Evolutionary conservation across 2,329 filamentous ascomycete species (phyloP), one percentile per base, ranked within the genome.

Genomic region (Trichoderma atrobrunneum): DNA sequence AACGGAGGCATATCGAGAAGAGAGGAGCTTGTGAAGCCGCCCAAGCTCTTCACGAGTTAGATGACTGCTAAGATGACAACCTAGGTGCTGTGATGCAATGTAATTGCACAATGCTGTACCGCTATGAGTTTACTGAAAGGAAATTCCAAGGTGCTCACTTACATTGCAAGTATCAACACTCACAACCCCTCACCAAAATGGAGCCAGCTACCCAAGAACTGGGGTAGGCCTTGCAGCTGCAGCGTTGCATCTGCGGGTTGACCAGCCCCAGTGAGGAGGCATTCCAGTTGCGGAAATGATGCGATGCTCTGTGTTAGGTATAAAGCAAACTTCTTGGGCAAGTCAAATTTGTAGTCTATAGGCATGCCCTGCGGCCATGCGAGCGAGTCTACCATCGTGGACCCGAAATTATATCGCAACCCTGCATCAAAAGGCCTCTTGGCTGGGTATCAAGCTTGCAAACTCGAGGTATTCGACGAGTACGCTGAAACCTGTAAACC

Each of bases 111-210:
- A 24, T 54, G 21, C 11, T 24, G 48, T 51, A 1, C 1, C 43
- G n/a, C 1, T 51, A n/a, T 51, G 8, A n/a, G n/a, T 54, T 54
- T 7, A 54, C 11, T 12, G 10, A 54, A 24, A 12, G 11, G 21
- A 54, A 14, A 24, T 54, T 54, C n/a, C 48, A 54, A 54, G n/a
- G 30, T 34, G 32, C 32, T 34, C n/a, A 56, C n/a, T 30, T 18
- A 39, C 12, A 32, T 51, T 21, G 10, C n/a, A 32, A 12, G 36
- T 16, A 67, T 67, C 28, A 14, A n/a, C 57, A 24, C 48, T 30
- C 43, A 59, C n/a, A 48, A 69, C 66, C 66, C 66, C 66, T 69
- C 66, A 69, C 21, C 5, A 11, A 51, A 7, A 69, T 61, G 66
- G 34, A 69, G 66, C 60, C 36, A 66, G 56, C 26, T 59, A 59